Percentiles rank a stretch among this genome's conserved stretches.
phyloP scores from a whole-genome alignment of 2,329 filamentous ascomycete species.

The Raffaelea ambrosiae region DNA sequence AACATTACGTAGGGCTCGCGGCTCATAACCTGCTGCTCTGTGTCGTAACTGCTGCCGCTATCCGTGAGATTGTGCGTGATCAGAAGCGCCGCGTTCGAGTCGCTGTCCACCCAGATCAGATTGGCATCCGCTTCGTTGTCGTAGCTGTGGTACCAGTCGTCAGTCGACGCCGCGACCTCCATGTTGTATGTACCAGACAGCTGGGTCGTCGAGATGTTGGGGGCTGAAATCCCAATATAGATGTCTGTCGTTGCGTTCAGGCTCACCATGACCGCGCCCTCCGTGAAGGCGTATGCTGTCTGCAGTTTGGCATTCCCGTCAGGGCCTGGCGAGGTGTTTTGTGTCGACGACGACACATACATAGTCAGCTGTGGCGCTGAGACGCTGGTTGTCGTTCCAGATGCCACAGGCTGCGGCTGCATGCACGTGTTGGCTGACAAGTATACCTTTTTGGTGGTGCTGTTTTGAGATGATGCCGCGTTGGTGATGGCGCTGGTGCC shows the following conservation, averaged over 20 bases:
- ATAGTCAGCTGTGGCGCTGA: conserved; percentile 66
- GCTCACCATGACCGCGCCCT: conserved; percentile 62
- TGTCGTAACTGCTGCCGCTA: conserved; percentile 32
- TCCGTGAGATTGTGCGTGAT: conserved; percentile 66
- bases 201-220: conserved; percentile 46
- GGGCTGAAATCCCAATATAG: conserved; percentile 69
- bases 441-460: conserved; percentile 52
- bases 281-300: conserved; percentile 43
- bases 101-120: conserved; percentile 76
- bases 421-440: conserved; percentile 81
- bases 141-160: conserved; percentile 65
- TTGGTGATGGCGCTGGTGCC: not conserved
- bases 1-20: conserved; percentile 69
- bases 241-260: conserved; percentile 57
- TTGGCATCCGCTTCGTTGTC: conserved; percentile 42
- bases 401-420: conserved; percentile 43
- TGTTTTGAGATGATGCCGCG: conserved; percentile 1
- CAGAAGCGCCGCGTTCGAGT: conserved; percentile 68
- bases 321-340: conserved; percentile 60
- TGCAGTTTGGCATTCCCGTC: conserved; percentile 34
- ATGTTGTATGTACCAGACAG: conserved; percentile 67
- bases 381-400: conserved; percentile 22
- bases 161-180: conserved; percentile 73
- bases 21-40: conserved; percentile 46
- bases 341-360: conserved; percentile 60